Base-by-base conservation (phyloP, 2,329 filamentous ascomycete species). In the Zymoseptoria crescenta region DNA sequence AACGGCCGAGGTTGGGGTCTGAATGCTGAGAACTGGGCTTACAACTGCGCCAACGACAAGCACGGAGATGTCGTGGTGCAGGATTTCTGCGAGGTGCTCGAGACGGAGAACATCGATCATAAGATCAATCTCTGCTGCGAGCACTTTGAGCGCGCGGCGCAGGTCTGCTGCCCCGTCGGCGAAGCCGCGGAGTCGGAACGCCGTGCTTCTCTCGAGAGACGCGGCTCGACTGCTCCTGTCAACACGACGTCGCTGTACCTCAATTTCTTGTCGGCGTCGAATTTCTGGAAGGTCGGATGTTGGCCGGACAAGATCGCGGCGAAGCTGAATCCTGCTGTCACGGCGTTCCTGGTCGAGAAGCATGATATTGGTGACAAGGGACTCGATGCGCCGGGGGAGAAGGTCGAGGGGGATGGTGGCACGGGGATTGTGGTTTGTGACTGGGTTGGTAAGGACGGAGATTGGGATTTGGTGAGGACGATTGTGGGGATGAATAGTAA, bases 221-320 rank as follows among this genome's bases (percentile, higher is more conserved):
- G 35, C n/a, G 74, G 77, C 58, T 56, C 52, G 9, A 55, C 28
- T 9, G 70, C 72, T 62, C 77, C 73, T 51, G 76, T 79, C 52
- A 78, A 77, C 55, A 77, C 71, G 45, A 75, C 73, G 16, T 90
- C 91, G 0, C 81, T 96, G 66, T 96, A 88, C 68, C 78, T 97
- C 74, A 99, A 97, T 74, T 97, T 96, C 72, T 74, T 96, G 62
- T 91, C 83, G 66, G 94, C 87, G 0, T 93, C 88, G 73, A 96
- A 96, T 76, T 97, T 97, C 78, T 97, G 93, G 86, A 92, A 90
- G 65, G 80, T 87, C 1, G 85, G 84, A 57, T 96, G 91, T 74
- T 99, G 94, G 94, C 94, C 94, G 0, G 92, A 96, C 74, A 87
- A 84, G 69, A 90, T 99, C 72, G 93, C 94, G 1, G 87, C 85